A percentile compares a stretch with the other conserved stretches of the same genome.
These are phyloP conservation scores for Aspergillus ostianus DNA, from an alignment of 495 filamentous ascomycete genomes.

Conservation along the genomic window DNA sequence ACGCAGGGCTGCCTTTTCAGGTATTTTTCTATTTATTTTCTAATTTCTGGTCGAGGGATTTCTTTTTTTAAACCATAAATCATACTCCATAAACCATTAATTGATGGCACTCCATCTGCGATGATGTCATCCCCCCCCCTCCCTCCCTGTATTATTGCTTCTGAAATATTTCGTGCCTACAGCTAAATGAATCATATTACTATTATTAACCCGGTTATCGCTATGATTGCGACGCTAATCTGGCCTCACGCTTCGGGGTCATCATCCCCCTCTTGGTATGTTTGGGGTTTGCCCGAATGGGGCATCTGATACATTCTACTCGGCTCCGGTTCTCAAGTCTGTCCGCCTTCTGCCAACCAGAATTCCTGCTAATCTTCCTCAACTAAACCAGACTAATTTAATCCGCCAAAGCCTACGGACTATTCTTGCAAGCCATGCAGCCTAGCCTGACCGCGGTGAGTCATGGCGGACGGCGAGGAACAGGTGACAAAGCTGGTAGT, in stretches of 20 bases:
- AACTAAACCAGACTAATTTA: too few species aligned
- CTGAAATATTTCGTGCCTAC: too few species aligned
- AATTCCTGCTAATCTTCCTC: not conserved
- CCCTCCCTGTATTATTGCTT: not conserved
- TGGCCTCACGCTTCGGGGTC: slow-evolving; percentile 18
- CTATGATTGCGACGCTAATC: not conserved
- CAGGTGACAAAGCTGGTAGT: slow-evolving; percentile 43
- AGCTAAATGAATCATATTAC: not conserved
- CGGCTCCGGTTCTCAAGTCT: slow-evolving; percentile 4
- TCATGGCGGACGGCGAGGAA: slow-evolving; percentile 33
- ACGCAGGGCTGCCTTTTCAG: not conserved
- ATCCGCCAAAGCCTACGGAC: too few species aligned
- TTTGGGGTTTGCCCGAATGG: slow-evolving; percentile 16
- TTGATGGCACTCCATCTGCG: not conserved
- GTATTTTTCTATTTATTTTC: not conserved
- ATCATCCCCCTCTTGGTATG: slow-evolving; percentile 20
- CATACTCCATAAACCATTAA: too few species aligned
- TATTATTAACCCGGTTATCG: not conserved
- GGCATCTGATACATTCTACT: slow-evolving; percentile 46
- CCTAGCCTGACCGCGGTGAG: slow-evolving; percentile 26
- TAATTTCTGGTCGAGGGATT: too few species aligned
- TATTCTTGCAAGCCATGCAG: slow-evolving; percentile 1
- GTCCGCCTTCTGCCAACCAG: slow-evolving; percentile 1
- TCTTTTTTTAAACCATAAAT: not conserved
- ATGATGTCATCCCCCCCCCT: not conserved